Evolutionary conservation across 2,329 filamentous ascomycete species (phyloP), one percentile per base, ranked within the genome.

Genomic region (Dactylellina cionopaga): DNA sequence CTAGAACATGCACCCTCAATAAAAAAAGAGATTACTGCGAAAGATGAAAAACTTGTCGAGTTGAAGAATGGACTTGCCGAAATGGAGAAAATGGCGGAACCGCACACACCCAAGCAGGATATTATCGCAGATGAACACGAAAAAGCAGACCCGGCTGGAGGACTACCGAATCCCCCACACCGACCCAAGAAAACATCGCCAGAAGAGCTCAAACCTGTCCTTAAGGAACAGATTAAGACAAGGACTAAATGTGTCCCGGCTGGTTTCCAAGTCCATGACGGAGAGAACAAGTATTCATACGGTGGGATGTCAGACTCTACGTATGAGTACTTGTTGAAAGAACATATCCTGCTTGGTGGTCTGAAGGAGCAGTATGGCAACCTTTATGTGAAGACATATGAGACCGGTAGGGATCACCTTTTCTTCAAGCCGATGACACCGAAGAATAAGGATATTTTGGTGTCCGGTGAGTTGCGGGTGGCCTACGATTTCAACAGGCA

Each of bases 331-430:
- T 88, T 90, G 75, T 84, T 87, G 64, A 90, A 90, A 78, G 83
- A 93, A 82, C 90, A 89, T 77, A 81, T 95, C 10, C 85, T 96
- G 3, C 85, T 96, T 1, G 91, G 91, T 65, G 92, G 92, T 0
- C 83, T 88, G 1, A 87, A 89, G 74, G 27, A 90, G 1, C 79
- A 92, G 78, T 96, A 96, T 79, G 83, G 85, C 72, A 85, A 84
- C 17, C 85, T 96, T 80, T 92, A 96, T 78, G 84, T 89, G 66
- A 86, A 86, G 64, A 85, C 88, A 2, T 85, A 89, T 27, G 86
- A 89, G 3, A 87, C 87, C 0, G 86, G 89, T 33, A 90, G 90
- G 75, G 84, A 92, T 75, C 85, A 90, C 79, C 84, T 96, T 7
- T 86, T 96, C 65, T 96, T 87, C 80, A 86, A 89, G 3, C 92